phyloP scores from a whole-genome alignment of 1,284 basidiomycete species.

The Trichosporon sp. region DNA sequence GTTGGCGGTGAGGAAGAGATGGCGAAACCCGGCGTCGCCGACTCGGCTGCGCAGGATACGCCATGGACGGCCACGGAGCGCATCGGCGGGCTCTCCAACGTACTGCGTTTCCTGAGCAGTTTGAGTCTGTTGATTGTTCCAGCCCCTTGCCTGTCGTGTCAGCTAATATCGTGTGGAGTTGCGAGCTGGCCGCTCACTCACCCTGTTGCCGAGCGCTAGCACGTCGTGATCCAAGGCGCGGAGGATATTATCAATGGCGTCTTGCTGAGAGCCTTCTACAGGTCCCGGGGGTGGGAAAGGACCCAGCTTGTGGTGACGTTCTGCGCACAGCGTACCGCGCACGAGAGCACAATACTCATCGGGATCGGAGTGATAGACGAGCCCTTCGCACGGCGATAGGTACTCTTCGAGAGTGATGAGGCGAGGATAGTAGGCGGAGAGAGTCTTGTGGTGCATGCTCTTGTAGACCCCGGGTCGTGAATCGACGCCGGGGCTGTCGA shows the following conservation, averaged over 20 bases:
- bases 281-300: not conserved
- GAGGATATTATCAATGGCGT: constrained; percentile 43
- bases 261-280: constrained; percentile 31
- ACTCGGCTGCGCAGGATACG: constrained; percentile 49
- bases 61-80: constrained; percentile 37
- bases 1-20: constrained; percentile 57
- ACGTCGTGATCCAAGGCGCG: constrained; percentile 38
- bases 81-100: constrained; percentile 36
- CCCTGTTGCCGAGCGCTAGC: constrained; percentile 34
- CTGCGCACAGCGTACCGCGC: constrained; percentile 35
- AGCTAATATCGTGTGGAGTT: not conserved
- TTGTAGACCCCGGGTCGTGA: constrained; percentile 3
- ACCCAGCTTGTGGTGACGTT: not conserved
- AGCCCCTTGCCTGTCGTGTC: constrained; percentile 5
- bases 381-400: constrained; percentile 23
- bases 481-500: not conserved
- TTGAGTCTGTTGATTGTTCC: not conserved
- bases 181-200: constrained; percentile 25
- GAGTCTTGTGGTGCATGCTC: constrained; percentile 45
- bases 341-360: constrained; percentile 37
- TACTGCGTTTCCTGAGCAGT: not conserved
- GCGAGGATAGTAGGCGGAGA: constrained; percentile 46
- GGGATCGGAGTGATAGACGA: constrained; percentile 35
- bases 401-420: constrained; percentile 36
- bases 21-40: constrained; percentile 55